Conservation (phyloP, 768 basidiomycete species). For the Auricularia cornea region DNA sequence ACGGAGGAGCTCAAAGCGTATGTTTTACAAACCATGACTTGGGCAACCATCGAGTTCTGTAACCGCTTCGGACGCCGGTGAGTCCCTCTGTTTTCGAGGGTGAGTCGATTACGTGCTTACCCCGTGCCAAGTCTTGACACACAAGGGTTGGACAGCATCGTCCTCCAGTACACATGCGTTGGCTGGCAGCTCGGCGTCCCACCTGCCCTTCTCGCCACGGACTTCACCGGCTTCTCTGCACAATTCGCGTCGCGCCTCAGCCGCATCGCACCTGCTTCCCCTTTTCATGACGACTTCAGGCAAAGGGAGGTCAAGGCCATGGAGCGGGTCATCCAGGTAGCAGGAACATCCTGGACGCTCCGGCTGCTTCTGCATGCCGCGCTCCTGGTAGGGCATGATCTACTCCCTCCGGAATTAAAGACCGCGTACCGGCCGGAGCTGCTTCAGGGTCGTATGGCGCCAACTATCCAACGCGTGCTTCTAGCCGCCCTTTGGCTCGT, state of each 20-base stretch:
- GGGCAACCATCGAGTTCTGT: background rate
- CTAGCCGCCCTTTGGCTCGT: background rate
- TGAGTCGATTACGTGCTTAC: background rate
- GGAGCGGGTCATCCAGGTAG: background rate
- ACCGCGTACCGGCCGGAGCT: background rate
- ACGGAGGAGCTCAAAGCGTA: background rate
- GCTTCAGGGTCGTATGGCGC: background rate
- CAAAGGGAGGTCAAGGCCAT: background rate
- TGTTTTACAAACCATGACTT: background rate
- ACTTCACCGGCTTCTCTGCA: background rate
- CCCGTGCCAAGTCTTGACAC: background rate
- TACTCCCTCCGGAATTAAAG: background rate
- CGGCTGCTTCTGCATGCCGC: too few relatives aligned
- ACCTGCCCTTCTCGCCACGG: background rate
- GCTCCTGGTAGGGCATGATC: too few relatives aligned
- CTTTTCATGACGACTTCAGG: background rate
- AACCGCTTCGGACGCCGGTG: background rate
- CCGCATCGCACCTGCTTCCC: background rate
- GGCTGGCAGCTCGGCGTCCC: background rate
- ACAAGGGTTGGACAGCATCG: background rate
- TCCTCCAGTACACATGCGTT: background rate
- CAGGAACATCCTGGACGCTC: too few relatives aligned
- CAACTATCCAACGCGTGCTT: background rate
- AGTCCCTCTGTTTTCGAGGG: background rate
- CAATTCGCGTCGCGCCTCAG: background rate